Conservation (phyloP, 371 early-diverging fungal species). For the Mucor mucedo region DNA sequence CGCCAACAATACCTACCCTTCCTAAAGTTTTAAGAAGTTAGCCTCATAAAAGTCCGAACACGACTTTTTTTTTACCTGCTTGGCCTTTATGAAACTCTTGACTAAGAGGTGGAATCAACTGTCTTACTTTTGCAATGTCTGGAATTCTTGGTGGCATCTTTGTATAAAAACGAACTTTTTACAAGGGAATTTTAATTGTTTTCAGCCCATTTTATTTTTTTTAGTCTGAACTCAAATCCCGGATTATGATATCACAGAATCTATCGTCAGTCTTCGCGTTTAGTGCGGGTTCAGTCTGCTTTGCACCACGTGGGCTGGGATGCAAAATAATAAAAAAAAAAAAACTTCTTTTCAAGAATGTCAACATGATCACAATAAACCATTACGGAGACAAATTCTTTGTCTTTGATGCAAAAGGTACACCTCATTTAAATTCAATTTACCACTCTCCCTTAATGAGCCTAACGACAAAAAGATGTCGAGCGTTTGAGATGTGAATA, state of each 20-base stretch:
- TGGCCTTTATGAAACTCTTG: conserved; percentile 84
- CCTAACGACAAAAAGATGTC: conserved; percentile 34
- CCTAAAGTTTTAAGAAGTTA: conserved; percentile 37
- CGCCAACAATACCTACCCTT: conserved; percentile 74
- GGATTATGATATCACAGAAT: too few relatives aligned
- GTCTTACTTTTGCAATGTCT: conserved; percentile 54
- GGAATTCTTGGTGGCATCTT: conserved; percentile 45
- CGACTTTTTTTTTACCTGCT: conserved; percentile 58
- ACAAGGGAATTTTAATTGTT: neutral
- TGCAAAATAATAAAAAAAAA: too few relatives aligned
- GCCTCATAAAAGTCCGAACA: neutral
- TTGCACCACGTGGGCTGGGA: too few relatives aligned
- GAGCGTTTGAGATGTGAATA: conserved; percentile 46
- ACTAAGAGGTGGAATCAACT: conserved; percentile 77
- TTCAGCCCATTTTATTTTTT: neutral
- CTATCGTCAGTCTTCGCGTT: neutral
- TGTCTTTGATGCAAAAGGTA: conserved; percentile 33
- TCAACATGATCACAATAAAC: conserved; percentile 1
- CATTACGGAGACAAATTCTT: conserved; percentile 27
- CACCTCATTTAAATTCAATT: neutral
- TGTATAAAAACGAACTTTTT: neutral
- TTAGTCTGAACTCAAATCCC: conserved; percentile 1
- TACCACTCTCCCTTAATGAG: too few relatives aligned
- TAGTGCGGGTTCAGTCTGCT: neutral
- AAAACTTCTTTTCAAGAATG: neutral